Conservation (phyloP, 176 grass and related monocot species). For the Paspalum vaginatum region DNA sequence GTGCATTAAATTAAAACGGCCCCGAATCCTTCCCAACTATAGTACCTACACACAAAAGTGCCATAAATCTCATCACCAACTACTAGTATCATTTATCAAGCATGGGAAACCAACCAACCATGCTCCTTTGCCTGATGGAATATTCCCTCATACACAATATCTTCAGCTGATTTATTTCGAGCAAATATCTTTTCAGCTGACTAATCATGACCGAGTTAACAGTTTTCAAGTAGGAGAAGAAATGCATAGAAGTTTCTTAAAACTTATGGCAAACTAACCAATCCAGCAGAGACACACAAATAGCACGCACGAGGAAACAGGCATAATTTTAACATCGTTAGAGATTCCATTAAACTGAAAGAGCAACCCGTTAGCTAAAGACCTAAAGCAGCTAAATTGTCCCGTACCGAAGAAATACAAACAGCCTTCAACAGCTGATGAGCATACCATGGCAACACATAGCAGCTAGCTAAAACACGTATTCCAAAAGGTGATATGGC, state of each 20-base stretch:
- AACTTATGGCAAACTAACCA: neutral
- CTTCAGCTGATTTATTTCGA: neutral
- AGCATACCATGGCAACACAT: neutral
- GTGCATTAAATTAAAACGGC: conserved; percentile 24
- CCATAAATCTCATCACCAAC: conserved; percentile 6
- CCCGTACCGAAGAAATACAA: neutral
- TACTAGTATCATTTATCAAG: neutral
- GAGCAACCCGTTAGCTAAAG: neutral
- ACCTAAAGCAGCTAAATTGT: neutral
- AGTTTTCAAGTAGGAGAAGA: neutral
- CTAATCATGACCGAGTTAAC: neutral
- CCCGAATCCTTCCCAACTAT: conserved; percentile 3
- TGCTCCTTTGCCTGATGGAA: conserved; percentile 5
- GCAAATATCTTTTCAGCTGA: neutral
- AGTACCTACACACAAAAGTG: conserved; percentile 23
- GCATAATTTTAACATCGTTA: neutral
- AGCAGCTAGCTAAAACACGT: neutral
- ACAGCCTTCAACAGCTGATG: neutral
- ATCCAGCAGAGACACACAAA: neutral
- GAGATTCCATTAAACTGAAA: neutral
- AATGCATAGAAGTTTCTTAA: neutral
- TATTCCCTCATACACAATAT: neutral
- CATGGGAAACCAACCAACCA: conserved; percentile 12
- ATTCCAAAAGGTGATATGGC: neutral
- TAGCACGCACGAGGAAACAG: neutral